A percentile compares a stretch with the other conserved stretches of the same genome.
Conservation (phyloP, 2,329 filamentous ascomycete species). For the Penicillium hesseltinei region DNA sequence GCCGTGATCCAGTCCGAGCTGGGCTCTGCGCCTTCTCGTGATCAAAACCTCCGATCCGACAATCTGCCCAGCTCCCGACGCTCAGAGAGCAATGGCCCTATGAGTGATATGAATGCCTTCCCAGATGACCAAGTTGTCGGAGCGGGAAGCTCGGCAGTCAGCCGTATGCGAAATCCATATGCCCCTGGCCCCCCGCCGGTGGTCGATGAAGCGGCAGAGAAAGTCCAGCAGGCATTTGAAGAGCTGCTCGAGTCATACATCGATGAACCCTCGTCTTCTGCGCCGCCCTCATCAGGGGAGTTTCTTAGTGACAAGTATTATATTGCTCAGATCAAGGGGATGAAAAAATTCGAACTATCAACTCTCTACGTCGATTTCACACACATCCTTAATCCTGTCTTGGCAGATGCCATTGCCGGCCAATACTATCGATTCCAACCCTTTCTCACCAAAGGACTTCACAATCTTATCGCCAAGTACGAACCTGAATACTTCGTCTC, state of each 20-base stretch:
- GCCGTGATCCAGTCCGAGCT: conserved; percentile 44
- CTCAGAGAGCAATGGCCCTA: conserved; percentile 51
- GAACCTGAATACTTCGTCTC: conserved; percentile 92
- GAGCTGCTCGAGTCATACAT: conserved; percentile 61
- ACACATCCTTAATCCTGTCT: conserved; percentile 77
- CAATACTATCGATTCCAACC: conserved; percentile 95
- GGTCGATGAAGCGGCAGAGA: conserved; percentile 61
- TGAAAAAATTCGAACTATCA: conserved; percentile 60
- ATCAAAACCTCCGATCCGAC: conserved; percentile 35
- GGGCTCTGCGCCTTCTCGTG: conserved; percentile 35
- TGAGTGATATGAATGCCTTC: conserved; percentile 59
- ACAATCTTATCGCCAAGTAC: conserved; percentile 92
- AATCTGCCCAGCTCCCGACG: conserved; percentile 54
- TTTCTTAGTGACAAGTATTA: conserved; percentile 63
- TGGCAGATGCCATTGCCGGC: conserved; percentile 81
- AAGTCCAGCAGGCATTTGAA: conserved; percentile 62
- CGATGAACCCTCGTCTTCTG: conserved; percentile 58
- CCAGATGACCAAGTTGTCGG: conserved; percentile 63
- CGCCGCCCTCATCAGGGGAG: conserved; percentile 53
- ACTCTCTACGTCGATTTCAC: conserved; percentile 69
- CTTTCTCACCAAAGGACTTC: conserved; percentile 81
- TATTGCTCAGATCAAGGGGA: conserved; percentile 63
- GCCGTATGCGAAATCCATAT: conserved; percentile 50
- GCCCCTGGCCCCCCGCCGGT: conserved; percentile 57
- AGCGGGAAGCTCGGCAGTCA: conserved; percentile 49